Evolutionary conservation across 1,284 basidiomycete species (phyloP), one percentile per base, ranked within the genome.

Genomic region (Ganoderma boninense): DNA sequence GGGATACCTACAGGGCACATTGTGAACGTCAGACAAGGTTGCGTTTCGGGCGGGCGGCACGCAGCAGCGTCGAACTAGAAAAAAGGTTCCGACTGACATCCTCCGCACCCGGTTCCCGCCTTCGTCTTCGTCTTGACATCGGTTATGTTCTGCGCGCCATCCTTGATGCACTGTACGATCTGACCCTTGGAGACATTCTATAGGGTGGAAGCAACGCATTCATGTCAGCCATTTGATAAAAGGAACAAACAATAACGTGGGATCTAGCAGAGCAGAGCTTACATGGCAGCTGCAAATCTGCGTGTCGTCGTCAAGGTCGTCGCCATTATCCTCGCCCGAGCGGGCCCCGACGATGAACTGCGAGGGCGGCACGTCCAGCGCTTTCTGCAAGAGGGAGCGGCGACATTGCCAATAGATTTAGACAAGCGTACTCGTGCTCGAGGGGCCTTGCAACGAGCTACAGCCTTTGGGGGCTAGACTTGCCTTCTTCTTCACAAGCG

Each of bases 61-160:
- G 46, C 84, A 83, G 73, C 91, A 88, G 13, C 49, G 49, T 52
- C 13, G 49, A 52, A 52, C 23, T 26, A 16, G 85, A 87, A 18
- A 86, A 83, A 56, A 90, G 81, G 40, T 62, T 62, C 89, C 89
- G 60, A 90, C 84, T 29, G 46, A 78, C 93, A 94, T 59, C 93
- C 93, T 66, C 93, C 92, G 73, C 93, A 95, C 6, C 91, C 93
- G 0, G 90, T 89, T 18, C 91, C 92, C 18, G 87, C 89, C 80
- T 94, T 94, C 20, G 92, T 94, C 78, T 88, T 88, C 35, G 80
- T 75, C 80, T 94, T 94, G 77, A 95, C 83, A 57, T 87, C 87
- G 10, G 80, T 83, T 32, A 94, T 77, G 32, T 84, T 84, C 23
- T 84, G 83, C 32, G 86, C 85, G 2, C 89, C 87, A 3, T 84